Evolutionary conservation across 169 alveolate genomes (phyloP).

Genomic region (Cytauxzoon felis): DNA sequence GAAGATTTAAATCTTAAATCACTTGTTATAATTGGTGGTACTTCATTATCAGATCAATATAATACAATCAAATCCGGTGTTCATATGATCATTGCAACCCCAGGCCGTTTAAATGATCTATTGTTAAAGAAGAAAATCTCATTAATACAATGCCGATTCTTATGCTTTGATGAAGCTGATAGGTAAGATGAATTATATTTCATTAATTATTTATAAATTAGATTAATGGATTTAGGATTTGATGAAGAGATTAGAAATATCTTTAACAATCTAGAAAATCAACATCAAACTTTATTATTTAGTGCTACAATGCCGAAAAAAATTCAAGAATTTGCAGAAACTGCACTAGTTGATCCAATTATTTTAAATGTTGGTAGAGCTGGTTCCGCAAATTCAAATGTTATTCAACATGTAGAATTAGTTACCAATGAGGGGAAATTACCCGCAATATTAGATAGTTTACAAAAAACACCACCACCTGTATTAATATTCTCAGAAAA

Average conservation of each 20-base stretch:
- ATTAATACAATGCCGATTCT: slow-evolving; percentile 83
- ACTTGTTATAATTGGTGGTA: slow-evolving; percentile 81
- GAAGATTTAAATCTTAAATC: slow-evolving; percentile 70
- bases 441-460: slow-evolving; percentile 79
- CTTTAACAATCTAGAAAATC: slow-evolving; percentile 84
- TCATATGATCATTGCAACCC: slow-evolving; percentile 95
- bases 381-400: slow-evolving; percentile 89
- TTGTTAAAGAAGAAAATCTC: slow-evolving; percentile 82
- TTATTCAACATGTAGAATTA: slow-evolving; percentile 88
- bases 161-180: slow-evolving; percentile 98
- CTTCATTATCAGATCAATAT: slow-evolving; percentile 67
- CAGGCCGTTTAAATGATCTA: slow-evolving; percentile 95
- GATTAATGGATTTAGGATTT: slow-evolving; percentile 93
- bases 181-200: slow-evolving; percentile 50
- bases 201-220: not conserved
- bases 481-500: slow-evolving; percentile 92
- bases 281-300: slow-evolving; percentile 90
- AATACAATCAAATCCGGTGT: slow-evolving; percentile 77
- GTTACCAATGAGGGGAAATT: slow-evolving; percentile 89
- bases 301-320: slow-evolving; percentile 97
- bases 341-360: slow-evolving; percentile 87
- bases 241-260: slow-evolving; percentile 92
- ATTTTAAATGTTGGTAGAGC: slow-evolving; percentile 92
- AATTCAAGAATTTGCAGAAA: slow-evolving; percentile 92
- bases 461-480: slow-evolving; percentile 94